These are phyloP conservation scores for Melastoma candidum DNA, from an alignment of 441 rosid species.

Conservation along the genomic window DNA sequence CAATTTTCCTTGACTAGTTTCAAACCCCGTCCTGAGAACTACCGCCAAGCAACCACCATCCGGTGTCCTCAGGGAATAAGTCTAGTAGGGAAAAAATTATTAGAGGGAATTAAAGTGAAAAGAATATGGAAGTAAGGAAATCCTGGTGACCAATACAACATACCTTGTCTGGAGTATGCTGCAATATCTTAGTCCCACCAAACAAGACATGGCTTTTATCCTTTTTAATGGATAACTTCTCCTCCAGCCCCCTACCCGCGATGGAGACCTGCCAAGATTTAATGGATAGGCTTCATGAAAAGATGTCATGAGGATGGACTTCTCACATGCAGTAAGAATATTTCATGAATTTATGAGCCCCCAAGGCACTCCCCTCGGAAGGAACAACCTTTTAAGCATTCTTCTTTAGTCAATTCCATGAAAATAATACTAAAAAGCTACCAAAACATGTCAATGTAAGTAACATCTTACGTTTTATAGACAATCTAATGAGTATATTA, in stretches of 20 bases:
- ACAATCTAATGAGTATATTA: too few relatives aligned
- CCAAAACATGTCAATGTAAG: too few relatives aligned
- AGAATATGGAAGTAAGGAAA: not conserved
- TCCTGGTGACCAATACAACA: conserved; percentile 13
- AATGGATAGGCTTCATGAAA: conserved; percentile 5
- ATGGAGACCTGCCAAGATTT: conserved; percentile 52
- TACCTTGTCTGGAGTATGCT: conserved; percentile 96
- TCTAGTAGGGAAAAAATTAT: conserved; percentile 30
- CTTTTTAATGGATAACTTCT: conserved; percentile 61
- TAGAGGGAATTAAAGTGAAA: conserved; percentile 1
- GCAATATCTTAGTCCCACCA: conserved; percentile 97
- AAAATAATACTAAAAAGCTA: too few relatives aligned
- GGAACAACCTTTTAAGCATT: too few relatives aligned
- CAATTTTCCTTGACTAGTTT: conserved; percentile 98
- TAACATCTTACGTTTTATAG: too few relatives aligned
- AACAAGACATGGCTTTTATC: conserved; percentile 91
- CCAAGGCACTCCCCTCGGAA: too few relatives aligned
- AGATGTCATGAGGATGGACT: too few relatives aligned
- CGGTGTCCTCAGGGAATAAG: conserved; percentile 75
- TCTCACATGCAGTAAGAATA: too few relatives aligned
- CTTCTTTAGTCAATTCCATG: too few relatives aligned
- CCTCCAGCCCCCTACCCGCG: conserved; percentile 51
- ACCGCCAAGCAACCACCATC: conserved; percentile 98
- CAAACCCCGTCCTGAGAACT: conserved; percentile 97
- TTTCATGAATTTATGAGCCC: too few relatives aligned